phyloP scores from a whole-genome alignment of 768 basidiomycete genomes.

The Psilocybe cyanescens region DNA sequence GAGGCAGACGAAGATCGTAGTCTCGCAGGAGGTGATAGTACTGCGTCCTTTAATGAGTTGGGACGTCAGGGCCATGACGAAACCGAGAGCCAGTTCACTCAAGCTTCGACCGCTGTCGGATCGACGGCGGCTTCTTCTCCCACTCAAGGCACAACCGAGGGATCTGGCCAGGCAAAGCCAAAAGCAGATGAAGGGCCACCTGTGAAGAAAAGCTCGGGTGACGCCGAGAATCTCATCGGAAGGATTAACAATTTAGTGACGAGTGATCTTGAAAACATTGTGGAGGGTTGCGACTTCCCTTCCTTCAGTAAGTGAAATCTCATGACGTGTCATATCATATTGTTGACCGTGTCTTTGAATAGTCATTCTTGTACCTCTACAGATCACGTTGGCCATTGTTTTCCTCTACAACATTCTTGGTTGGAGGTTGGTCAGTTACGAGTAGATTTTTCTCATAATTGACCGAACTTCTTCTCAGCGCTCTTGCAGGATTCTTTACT shows the following conservation, averaged over 20 bases:
- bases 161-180: not conserved
- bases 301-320: not conserved
- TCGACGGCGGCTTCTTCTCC: not conserved
- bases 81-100: not conserved
- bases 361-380: slow-evolving; percentile 38
- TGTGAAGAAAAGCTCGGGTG: slow-evolving; percentile 9
- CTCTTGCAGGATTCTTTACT: slow-evolving; percentile 59
- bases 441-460: not conserved
- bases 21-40: not conserved
- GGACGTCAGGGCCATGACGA: not conserved
- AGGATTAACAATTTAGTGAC: slow-evolving; percentile 80
- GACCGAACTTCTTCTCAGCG: slow-evolving; percentile 25
- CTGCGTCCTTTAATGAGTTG: not conserved
- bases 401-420: slow-evolving; percentile 51
- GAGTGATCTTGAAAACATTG: slow-evolving; percentile 17
- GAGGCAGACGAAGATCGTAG: not conserved
- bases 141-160: not conserved
- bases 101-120: not conserved
- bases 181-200: slow-evolving; percentile 2
- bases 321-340: slow-evolving; percentile 12
- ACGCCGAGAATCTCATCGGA: slow-evolving; percentile 60
- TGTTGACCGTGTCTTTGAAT: not conserved
- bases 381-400: slow-evolving; percentile 38
- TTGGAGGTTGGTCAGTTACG: slow-evolving; percentile 40
- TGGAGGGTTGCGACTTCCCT: not conserved